Evolutionary conservation across 176 grass and related monocot genomes (phyloP).

Genomic region (Carex cristatella): DNA sequence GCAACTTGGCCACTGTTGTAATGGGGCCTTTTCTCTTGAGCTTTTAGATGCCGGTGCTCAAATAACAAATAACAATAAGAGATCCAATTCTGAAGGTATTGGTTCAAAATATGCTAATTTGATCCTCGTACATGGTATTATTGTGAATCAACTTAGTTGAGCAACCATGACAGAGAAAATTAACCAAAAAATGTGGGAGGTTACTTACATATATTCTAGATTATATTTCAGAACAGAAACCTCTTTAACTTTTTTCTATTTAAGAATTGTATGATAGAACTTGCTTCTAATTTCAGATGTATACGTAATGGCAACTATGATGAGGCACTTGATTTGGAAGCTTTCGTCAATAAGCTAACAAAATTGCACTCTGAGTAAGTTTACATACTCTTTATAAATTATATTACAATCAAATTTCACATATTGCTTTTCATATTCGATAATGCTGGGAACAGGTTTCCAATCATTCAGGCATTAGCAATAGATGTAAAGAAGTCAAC

Average conservation of each 20-base stretch:
- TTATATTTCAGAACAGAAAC: not conserved
- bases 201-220: not conserved
- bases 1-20: not conserved
- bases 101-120: not conserved
- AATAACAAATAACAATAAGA: not conserved
- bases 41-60: not conserved
- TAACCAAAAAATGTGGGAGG: not conserved
- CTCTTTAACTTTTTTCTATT: not conserved
- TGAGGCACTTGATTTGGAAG: conserved; percentile 96
- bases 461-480: conserved; percentile 87
- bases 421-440: conserved; percentile 28
- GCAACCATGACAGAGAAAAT: not conserved
- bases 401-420: not conserved
- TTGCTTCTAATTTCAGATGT: conserved; percentile 41
- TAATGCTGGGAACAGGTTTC: conserved; percentile 70
- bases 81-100: not conserved
- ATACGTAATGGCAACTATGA: conserved; percentile 99
- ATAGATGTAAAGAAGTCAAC: conserved; percentile 83
- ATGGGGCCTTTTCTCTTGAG: not conserved
- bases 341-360: conserved; percentile 78
- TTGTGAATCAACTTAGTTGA: not conserved
- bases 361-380: conserved; percentile 95
- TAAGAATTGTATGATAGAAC: not conserved
- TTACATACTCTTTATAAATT: conserved; percentile 14
- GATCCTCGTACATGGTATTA: not conserved